Conservation (phyloP, 108 stramenopile species). For the Conticribra weissflogii region DNA sequence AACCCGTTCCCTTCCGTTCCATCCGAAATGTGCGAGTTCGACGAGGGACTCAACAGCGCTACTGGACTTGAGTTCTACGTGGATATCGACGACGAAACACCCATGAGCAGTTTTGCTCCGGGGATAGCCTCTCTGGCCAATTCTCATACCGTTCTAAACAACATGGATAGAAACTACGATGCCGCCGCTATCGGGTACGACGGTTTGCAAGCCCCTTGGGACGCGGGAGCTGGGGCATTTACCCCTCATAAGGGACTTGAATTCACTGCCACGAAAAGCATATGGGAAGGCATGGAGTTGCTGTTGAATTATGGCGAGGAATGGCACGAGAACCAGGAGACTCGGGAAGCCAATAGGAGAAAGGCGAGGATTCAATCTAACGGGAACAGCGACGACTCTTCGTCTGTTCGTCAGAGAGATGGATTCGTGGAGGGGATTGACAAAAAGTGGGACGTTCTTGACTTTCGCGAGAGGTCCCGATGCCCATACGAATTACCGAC, state of each 20-base stretch:
- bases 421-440: constrained; percentile 42
- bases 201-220: constrained; percentile 31
- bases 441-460: constrained; percentile 27
- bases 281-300: constrained; percentile 37
- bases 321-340: constrained; percentile 6
- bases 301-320: constrained; percentile 29
- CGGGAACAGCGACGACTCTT: background rate
- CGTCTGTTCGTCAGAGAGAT: background rate
- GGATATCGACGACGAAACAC: constrained; percentile 21
- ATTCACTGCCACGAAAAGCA: constrained; percentile 16
- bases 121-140: constrained; percentile 53
- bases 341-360: too few relatives aligned
- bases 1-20: constrained; percentile 20
- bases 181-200: constrained; percentile 16
- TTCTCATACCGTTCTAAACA: constrained; percentile 26
- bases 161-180: constrained; percentile 36
- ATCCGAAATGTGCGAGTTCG: constrained; percentile 15
- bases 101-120: constrained; percentile 37
- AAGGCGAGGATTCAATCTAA: too few relatives aligned
- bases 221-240: constrained; percentile 44
- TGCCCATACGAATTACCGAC: constrained; percentile 40
- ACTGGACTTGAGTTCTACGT: constrained; percentile 33
- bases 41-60: constrained; percentile 32
- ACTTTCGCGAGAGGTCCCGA: constrained; percentile 8
- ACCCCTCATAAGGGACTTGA: constrained; percentile 42